These are phyloP conservation scores for Ramularia endophylla DNA, from an alignment of 2,329 filamentous ascomycete species.

Conservation along the genomic window DNA sequence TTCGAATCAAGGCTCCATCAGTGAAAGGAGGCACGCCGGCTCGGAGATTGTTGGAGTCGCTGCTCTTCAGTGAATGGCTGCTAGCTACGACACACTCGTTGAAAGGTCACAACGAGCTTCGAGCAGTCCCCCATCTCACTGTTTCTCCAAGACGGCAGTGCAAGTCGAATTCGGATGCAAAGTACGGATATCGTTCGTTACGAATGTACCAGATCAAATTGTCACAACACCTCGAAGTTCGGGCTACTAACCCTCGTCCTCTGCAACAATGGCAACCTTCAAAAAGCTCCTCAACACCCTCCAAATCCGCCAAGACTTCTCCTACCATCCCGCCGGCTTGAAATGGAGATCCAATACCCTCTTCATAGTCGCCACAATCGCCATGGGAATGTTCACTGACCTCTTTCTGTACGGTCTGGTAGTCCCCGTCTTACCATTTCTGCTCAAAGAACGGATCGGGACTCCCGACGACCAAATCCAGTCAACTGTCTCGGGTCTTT, in stretches of 20 bases:
- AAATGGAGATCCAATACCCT: slow-evolving; percentile 52
- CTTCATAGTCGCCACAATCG: slow-evolving; percentile 55
- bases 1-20: too few relatives aligned
- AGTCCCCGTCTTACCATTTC: slow-evolving; percentile 54
- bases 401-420: slow-evolving; percentile 56
- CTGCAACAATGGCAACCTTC: slow-evolving; percentile 1
- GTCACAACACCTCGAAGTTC: too few relatives aligned
- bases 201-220: too few relatives aligned
- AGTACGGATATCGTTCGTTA: too few relatives aligned
- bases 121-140: too few relatives aligned
- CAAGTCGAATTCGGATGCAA: too few relatives aligned
- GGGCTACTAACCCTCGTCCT: background rate
- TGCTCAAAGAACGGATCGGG: slow-evolving; percentile 48
- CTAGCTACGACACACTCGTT: too few relatives aligned
- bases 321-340: slow-evolving; percentile 33
- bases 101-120: too few relatives aligned
- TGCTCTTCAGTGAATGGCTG: too few relatives aligned
- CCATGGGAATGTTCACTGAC: slow-evolving; percentile 51
- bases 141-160: too few relatives aligned
- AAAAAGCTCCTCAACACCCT: slow-evolving; percentile 28
- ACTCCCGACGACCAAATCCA: slow-evolving; percentile 47
- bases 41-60: too few relatives aligned
- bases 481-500: slow-evolving; percentile 46
- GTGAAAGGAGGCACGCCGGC: too few relatives aligned
- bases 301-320: slow-evolving; percentile 31